phyloP scores from a whole-genome alignment of 2,329 filamentous ascomycete species.

The Colletotrichum sp. region DNA sequence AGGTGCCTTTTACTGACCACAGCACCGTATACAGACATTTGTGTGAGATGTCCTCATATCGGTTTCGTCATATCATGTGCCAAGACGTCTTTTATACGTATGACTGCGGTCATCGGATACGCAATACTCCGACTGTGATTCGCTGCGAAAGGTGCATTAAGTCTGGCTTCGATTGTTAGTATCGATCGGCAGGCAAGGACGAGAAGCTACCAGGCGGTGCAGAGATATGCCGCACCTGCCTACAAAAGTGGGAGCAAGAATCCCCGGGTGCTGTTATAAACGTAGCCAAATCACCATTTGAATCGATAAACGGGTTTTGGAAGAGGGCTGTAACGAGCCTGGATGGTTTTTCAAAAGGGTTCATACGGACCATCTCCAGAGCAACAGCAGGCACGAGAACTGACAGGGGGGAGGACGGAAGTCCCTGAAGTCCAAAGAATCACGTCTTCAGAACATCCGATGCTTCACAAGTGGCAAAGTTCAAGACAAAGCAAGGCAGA shows the following conservation, averaged over 20 bases:
- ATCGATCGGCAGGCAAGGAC: not conserved
- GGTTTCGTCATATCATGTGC: not conserved
- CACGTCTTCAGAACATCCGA: not conserved
- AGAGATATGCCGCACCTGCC: not conserved
- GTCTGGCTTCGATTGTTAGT: not conserved
- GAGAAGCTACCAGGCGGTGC: not conserved
- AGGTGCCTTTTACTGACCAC: not conserved
- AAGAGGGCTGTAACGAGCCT: not conserved
- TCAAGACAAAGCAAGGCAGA: not conserved
- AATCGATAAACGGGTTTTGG: not conserved
- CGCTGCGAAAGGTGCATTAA: not conserved
- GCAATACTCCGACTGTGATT: not conserved
- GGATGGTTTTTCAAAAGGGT: not conserved
- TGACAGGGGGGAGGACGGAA: not conserved
- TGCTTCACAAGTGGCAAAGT: not conserved
- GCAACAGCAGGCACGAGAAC: fast-evolving
- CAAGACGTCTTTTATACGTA: not conserved
- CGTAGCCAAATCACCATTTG: not conserved
- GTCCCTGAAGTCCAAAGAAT: not conserved
- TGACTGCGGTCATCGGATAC: not conserved
- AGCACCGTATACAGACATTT: not conserved
- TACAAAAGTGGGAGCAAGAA: not conserved
- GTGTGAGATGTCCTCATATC: not conserved
- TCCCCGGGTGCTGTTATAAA: not conserved
- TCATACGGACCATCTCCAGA: not conserved